A percentile compares a stretch with the other conserved stretches of the same genome.
These are phyloP conservation scores for Cladosporium sp. DNA, from an alignment of 2,329 filamentous ascomycete genomes.

Conservation along the genomic window DNA sequence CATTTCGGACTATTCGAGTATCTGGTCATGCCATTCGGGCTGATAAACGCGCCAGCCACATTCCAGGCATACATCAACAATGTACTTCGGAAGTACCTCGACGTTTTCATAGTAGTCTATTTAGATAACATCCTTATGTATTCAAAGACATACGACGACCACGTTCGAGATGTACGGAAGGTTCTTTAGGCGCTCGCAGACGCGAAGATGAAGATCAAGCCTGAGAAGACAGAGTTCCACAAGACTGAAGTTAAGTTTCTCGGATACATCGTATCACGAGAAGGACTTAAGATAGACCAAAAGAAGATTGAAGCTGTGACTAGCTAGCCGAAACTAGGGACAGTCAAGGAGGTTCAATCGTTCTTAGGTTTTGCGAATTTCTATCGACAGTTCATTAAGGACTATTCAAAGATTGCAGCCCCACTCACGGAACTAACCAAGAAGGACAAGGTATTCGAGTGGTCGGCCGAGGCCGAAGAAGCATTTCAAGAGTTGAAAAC, in stretches of 20 bases:
- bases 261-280: slow-evolving; percentile 27
- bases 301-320: not conserved
- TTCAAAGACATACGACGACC: slow-evolving; percentile 13
- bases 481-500: slow-evolving; percentile 1
- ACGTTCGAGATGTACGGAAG: slow-evolving; percentile 2
- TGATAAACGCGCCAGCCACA: slow-evolving; percentile 14
- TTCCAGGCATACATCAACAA: slow-evolving; percentile 26
- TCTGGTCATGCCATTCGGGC: not conserved
- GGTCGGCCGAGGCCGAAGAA: not conserved
- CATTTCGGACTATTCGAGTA: no score
- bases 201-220: slow-evolving; percentile 8
- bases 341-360: not conserved
- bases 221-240: slow-evolving; percentile 28
- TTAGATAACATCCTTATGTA: slow-evolving; percentile 31
- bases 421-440: not conserved
- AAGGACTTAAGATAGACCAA: slow-evolving; percentile 27
- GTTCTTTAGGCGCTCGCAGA: not conserved
- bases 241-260: slow-evolving; percentile 33
- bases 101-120: slow-evolving; percentile 28
- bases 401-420: not conserved
- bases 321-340: not conserved
- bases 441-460: not conserved
- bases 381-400: slow-evolving; percentile 1
- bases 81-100: slow-evolving; percentile 24
- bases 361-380: slow-evolving; percentile 6